These are phyloP conservation scores for Yamagishiella unicocca DNA, from an alignment of 139 green algal species.

Conservation along the genomic window DNA sequence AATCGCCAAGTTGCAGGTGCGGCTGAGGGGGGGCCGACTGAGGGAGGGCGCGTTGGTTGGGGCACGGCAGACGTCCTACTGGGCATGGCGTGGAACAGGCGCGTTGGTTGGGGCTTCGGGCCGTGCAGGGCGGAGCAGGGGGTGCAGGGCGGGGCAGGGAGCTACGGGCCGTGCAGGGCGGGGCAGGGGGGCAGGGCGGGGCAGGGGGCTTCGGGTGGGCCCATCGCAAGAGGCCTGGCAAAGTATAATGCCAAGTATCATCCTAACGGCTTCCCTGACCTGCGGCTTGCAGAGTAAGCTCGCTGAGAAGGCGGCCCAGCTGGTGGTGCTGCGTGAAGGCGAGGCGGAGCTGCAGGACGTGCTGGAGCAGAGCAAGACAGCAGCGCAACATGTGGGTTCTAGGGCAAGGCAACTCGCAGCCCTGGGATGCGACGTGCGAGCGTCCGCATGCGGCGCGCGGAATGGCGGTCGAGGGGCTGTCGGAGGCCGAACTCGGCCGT, in stretches of 20 bases:
- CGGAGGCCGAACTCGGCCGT: no score
- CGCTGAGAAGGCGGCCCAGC: conserved; percentile 2
- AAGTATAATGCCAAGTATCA: not conserved
- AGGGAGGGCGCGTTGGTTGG: not conserved
- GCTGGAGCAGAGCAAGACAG: conserved; percentile 38
- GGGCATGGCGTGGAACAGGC: no score
- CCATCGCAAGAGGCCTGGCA: not conserved
- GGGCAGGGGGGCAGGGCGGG: no score
- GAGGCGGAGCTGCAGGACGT: conserved; percentile 46
- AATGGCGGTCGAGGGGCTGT: no score
- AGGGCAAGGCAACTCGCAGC: no score
- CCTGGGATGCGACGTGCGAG: no score
- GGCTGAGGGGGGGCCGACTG: no score
- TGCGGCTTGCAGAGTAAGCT: not conserved
- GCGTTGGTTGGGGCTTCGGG: no score
- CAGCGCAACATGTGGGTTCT: conserved; percentile 23
- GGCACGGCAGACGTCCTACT: not conserved
- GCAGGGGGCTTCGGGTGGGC: not conserved
- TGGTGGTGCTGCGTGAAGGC: conserved; percentile 7
- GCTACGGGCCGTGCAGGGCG: not conserved
- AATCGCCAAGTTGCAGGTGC: conserved; percentile 27
- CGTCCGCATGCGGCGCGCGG: no score
- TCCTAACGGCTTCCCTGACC: not conserved
- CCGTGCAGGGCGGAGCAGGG: no score
- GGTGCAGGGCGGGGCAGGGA: no score